These are phyloP conservation scores for Cladosporium sp. DNA, from an alignment of 2,329 filamentous ascomycete genomes.

Conservation along the genomic window DNA sequence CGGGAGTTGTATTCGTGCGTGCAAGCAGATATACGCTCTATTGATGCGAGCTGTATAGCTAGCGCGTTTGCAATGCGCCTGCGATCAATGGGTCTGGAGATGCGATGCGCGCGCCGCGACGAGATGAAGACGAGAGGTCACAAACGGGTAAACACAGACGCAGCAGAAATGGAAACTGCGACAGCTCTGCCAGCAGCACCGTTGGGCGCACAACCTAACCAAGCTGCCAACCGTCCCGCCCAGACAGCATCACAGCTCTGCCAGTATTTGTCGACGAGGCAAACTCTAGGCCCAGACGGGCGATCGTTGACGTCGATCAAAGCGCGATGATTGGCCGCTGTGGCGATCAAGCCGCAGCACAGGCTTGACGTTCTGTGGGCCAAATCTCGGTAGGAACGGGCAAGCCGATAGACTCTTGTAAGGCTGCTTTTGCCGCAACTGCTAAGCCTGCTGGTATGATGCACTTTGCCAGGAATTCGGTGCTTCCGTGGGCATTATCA, in stretches of 20 bases:
- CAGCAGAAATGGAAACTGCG: neutral
- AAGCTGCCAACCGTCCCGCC: conserved; percentile 4
- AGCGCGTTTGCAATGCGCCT: neutral
- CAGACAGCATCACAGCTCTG: neutral
- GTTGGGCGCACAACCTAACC: neutral
- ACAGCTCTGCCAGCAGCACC: neutral
- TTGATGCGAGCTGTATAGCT: neutral
- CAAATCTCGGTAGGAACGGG: conserved; percentile 1
- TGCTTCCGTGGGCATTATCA: too few relatives aligned
- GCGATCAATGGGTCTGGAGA: neutral
- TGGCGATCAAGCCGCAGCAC: neutral
- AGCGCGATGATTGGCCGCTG: neutral
- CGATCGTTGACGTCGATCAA: neutral
- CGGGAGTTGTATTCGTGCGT: neutral
- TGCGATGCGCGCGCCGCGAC: neutral
- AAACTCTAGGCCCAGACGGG: neutral
- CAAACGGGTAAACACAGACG: neutral
- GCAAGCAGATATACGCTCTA: neutral
- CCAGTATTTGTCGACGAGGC: neutral
- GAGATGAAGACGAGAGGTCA: neutral
- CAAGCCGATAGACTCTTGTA: neutral
- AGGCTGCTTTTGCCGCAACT: neutral
- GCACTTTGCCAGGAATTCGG: neutral
- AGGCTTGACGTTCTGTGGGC: neutral
- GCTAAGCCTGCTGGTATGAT: too few relatives aligned